These are phyloP conservation scores for Yamadazyma ubonensis DNA, from an alignment of 805 yeast genomes.

Conservation along the genomic window DNA sequence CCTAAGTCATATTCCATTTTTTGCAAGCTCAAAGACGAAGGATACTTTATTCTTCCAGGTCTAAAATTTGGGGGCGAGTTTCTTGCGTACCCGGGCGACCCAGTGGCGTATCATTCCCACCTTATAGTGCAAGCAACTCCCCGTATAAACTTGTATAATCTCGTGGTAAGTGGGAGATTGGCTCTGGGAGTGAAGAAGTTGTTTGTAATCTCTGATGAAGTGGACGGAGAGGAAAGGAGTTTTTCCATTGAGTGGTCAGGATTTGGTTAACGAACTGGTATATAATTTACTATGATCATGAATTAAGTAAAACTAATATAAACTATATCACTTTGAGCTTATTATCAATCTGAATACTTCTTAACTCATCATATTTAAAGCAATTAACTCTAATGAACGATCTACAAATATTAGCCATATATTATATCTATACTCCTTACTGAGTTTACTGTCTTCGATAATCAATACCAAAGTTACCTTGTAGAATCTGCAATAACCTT, in stretches of 20 bases:
- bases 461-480: no score
- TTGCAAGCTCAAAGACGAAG: constrained; percentile 35
- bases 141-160: constrained; percentile 43
- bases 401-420: no score
- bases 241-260: constrained; percentile 97
- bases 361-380: no score
- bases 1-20: constrained; percentile 10
- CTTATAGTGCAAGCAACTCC: constrained; percentile 51
- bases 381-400: no score
- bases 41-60: constrained; percentile 74
- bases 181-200: constrained; percentile 91
- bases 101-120: constrained; percentile 87
- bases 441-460: no score
- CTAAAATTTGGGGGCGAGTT: constrained; percentile 86
- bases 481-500: background rate
- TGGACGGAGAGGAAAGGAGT: constrained; percentile 3
- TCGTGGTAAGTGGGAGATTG: constrained; percentile 83
- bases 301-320: no score
- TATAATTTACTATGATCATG: no score
- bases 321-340: no score
- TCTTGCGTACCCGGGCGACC: constrained; percentile 94
- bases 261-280: constrained; percentile 83
- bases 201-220: constrained; percentile 55
- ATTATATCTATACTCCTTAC: no score
- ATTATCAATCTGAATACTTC: no score